Evolutionary conservation across 805 yeast species (phyloP).

Genomic region (Saccharomycopsis fibuligera): DNA sequence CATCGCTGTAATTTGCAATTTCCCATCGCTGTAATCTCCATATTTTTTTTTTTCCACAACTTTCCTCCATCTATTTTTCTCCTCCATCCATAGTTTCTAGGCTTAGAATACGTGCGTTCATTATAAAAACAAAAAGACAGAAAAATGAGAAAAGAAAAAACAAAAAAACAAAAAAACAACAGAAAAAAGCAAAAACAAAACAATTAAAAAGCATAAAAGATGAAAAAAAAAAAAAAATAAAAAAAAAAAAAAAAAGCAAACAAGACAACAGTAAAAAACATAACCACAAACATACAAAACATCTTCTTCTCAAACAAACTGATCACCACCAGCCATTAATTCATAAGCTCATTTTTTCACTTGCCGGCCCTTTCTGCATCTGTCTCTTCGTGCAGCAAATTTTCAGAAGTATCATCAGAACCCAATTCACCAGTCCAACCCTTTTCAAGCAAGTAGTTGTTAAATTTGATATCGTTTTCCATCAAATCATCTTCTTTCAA

Average conservation of each 20-base stretch:
- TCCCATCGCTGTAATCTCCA: too few relatives aligned
- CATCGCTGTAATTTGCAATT: too few relatives aligned
- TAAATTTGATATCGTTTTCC: conserved; percentile 57
- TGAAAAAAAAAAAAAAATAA: not conserved
- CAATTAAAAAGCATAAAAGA: not conserved
- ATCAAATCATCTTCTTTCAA: conserved; percentile 62
- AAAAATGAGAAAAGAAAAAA: too few relatives aligned
- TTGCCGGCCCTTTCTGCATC: not conserved
- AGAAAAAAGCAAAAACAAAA: not conserved
- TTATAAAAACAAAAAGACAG: too few relatives aligned
- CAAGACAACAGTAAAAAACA: not conserved
- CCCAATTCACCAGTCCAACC: conserved; percentile 53
- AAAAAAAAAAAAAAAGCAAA: not conserved
- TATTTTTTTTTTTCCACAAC: too few relatives aligned
- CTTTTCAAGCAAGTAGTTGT: conserved; percentile 46
- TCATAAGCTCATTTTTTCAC: too few relatives aligned
- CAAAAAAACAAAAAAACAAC: not conserved
- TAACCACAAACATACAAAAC: too few relatives aligned
- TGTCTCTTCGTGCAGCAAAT: not conserved
- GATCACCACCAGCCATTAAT: too few relatives aligned
- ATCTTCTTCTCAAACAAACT: not conserved
- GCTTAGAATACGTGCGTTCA: too few relatives aligned
- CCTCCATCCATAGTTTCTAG: too few relatives aligned
- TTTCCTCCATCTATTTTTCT: too few relatives aligned
- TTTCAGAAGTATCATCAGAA: conserved; percentile 12